Percentiles rank a stretch among this genome's conserved stretches.
These are phyloP conservation scores for Hippophae rhamnoides DNA, from an alignment of 306 rosid species.

Conservation along the genomic window DNA sequence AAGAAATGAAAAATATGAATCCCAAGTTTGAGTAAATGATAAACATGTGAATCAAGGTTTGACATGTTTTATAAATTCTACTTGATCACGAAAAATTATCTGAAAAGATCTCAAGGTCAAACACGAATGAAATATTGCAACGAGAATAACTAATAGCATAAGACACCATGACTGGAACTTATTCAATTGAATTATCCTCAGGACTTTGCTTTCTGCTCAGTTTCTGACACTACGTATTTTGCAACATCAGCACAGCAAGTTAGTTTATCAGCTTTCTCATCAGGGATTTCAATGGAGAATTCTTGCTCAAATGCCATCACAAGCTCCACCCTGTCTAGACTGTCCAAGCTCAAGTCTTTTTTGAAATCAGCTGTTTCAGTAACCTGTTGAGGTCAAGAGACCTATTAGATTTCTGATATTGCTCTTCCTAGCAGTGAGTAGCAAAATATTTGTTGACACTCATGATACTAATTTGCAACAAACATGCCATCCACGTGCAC, in stretches of 20 bases:
- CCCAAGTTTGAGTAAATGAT: too few species aligned
- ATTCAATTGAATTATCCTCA: constrained; percentile 3
- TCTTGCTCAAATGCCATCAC: constrained; percentile 79
- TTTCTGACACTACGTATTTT: constrained; percentile 38
- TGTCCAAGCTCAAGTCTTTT: constrained; percentile 73
- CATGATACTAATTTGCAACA: not conserved
- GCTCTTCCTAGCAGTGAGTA: not conserved
- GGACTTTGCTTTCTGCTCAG: constrained; percentile 30
- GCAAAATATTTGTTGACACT: not conserved
- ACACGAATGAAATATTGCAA: too few species aligned
- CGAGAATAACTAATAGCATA: not conserved
- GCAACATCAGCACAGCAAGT: constrained; percentile 71
- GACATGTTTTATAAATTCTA: too few species aligned
- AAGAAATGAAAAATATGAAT: too few species aligned
- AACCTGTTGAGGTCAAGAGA: constrained; percentile 38
- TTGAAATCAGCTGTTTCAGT: constrained; percentile 75
- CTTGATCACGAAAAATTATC: too few species aligned
- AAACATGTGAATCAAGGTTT: too few species aligned
- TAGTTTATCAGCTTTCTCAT: constrained; percentile 70
- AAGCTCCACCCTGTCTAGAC: constrained; percentile 74
- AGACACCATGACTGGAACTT: not conserved
- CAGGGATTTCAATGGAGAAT: constrained; percentile 71
- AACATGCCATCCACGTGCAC: too few species aligned
- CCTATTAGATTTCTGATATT: constrained; percentile 11
- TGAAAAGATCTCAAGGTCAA: too few species aligned